Evolutionary conservation across 2,329 filamentous ascomycete genomes (phyloP).

Genomic region (Drechslera avenae): DNA sequence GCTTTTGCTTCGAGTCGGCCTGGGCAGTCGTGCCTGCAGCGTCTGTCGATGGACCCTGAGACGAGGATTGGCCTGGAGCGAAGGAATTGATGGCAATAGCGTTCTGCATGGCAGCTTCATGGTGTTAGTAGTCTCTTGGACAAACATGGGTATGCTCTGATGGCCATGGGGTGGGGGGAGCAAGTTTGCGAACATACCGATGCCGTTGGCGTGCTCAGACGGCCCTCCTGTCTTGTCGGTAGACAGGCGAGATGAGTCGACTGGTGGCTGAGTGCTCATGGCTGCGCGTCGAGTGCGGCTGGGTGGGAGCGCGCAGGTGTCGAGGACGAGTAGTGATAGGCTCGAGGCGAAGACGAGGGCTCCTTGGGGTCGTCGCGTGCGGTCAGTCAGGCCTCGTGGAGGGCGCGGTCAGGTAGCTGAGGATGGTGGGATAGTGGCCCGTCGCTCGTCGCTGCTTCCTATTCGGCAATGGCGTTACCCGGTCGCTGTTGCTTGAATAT

Average conservation of each 20-base stretch:
- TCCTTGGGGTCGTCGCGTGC: constrained; percentile 16
- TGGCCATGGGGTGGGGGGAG: not conserved
- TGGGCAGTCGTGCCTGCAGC: constrained; percentile 17
- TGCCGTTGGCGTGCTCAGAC: constrained; percentile 41
- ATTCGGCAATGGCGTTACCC: constrained; percentile 18
- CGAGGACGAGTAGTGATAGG: constrained; percentile 19
- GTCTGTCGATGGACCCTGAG: constrained; percentile 30
- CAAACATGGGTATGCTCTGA: too few relatives aligned
- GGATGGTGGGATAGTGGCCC: constrained; percentile 16
- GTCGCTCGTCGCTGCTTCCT: constrained; percentile 24
- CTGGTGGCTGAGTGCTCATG: constrained; percentile 44
- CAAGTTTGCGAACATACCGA: constrained; percentile 34
- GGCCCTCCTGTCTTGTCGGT: constrained; percentile 35
- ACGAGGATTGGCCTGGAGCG: constrained; percentile 32
- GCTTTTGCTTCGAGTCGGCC: constrained; percentile 43
- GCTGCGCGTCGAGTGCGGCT: constrained; percentile 31
- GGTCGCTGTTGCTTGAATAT: constrained; percentile 29
- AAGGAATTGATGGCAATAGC: constrained; percentile 18
- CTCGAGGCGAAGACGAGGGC: constrained; percentile 11
- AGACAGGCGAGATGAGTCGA: constrained; percentile 35
- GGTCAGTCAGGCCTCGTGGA: constrained; percentile 8
- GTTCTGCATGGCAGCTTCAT: constrained; percentile 5
- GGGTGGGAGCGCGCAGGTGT: constrained; percentile 19
- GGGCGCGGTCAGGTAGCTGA: constrained; percentile 20
- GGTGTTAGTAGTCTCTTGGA: not conserved